Base-by-base conservation (phyloP, 2,329 filamentous ascomycete genomes). In the Alternaria dauci region DNA sequence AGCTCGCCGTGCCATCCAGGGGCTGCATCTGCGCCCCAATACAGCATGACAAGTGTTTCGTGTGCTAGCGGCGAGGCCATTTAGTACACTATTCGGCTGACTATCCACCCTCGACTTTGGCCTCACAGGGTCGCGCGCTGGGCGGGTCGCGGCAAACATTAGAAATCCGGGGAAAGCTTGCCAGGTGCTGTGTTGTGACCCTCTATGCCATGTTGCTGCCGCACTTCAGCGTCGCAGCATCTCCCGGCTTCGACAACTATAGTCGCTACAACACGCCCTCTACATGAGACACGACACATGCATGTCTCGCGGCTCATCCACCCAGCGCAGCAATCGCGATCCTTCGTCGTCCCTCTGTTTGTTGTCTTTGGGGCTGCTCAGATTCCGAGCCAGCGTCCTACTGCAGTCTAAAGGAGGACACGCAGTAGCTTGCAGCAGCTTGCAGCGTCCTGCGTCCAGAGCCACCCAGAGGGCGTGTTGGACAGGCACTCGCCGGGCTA, bases 21-120 rank as follows among this genome's bases (percentile, higher is more conserved):
- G 70, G 69, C 63, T 47, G 26, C 2, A 41, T 62, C 58, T 61
- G 58, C 61, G 55, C 66, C 71, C 71, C 67, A 57, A 70, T 67
- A 42, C 56, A 67, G 65, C 68, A 66, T 68, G 66, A 66, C 67
- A 71, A 61, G 63, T 66, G 72, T 76, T 74, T 73, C 72, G 71
- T 58, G 42, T 63, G 55, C 50, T 71, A 65, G 70, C 71, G 70
- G 68, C 20, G 64, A 59, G 58, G 53, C 51, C 57, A 26, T 51
- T 30, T 52, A 23, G 47, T 53, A 42, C 58, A 65, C 46, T 51
- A 59, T 51, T 34, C 41, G 41, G 26, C 39, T 44, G 30, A 54
- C 52, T 20, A 56, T 61, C 62, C 52, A 68, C 66, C 66, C 65
- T 65, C 67, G 59, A 67, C 61, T 63, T 65, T 62, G 62, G 60